Evolutionary conservation across 345 rosid species (phyloP).

Genomic region (Linum usitatissimum): DNA sequence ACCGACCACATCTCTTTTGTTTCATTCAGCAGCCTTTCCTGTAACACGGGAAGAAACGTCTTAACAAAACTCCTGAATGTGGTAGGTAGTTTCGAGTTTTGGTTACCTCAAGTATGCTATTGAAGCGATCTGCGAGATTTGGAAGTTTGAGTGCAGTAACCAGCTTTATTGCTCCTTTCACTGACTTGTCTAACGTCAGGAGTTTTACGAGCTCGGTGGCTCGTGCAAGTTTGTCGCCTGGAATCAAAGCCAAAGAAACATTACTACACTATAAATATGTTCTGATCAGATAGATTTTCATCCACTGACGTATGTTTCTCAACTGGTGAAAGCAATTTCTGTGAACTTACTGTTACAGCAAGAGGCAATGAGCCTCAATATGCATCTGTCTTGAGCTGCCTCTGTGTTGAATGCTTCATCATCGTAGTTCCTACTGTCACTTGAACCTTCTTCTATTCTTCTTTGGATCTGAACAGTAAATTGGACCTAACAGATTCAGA

Average conservation of each 20-base stretch:
- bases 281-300: background rate
- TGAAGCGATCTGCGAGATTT: constrained; percentile 74
- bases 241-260: constrained; percentile 4
- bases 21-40: constrained; percentile 71
- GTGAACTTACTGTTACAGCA: constrained; percentile 72
- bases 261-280: too few species aligned
- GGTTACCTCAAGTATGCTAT: constrained; percentile 66
- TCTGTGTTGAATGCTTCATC: constrained; percentile 70
- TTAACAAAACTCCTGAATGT: constrained; percentile 4
- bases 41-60: constrained; percentile 13
- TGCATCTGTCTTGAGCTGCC: constrained; percentile 88
- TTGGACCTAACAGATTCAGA: background rate
- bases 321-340: too few species aligned
- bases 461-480: constrained; percentile 45
- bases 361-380: constrained; percentile 75
- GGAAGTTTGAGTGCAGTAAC: constrained; percentile 89
- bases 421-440: constrained; percentile 55
- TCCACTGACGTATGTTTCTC: background rate
- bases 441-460: constrained; percentile 44
- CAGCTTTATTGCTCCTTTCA: constrained; percentile 83
- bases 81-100: background rate
- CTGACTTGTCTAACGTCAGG: constrained; percentile 60
- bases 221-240: constrained; percentile 78
- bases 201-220: constrained; percentile 77
- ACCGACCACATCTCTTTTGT: constrained; percentile 19